Evolutionary conservation across 345 rosid species (phyloP).

Genomic region (Syzygium grande): DNA sequence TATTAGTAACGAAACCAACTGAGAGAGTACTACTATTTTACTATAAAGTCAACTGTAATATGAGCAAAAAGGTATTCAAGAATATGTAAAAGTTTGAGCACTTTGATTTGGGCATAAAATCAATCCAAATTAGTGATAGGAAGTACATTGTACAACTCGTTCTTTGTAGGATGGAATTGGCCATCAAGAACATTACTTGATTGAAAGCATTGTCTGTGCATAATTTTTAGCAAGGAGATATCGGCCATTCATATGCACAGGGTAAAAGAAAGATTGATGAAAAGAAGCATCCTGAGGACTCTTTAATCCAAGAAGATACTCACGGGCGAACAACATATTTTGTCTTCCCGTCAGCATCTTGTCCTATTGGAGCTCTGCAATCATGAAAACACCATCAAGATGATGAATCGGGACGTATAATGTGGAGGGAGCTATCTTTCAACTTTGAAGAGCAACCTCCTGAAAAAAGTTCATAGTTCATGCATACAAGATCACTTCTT

Average conservation of each 20-base stretch:
- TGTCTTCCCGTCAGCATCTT: slow-evolving; percentile 74
- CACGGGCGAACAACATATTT: slow-evolving; percentile 92
- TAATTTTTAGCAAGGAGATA: not conserved
- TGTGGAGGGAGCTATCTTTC: not conserved
- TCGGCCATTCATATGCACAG: not conserved
- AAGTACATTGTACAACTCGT: not conserved
- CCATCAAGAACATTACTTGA: not conserved
- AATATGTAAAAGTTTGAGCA: not conserved
- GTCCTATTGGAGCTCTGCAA: slow-evolving; percentile 78
- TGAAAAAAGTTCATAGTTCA: not conserved
- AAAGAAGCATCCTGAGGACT: not conserved
- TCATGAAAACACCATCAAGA: slow-evolving; percentile 1
- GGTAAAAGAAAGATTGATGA: not conserved
- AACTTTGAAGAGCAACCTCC: not conserved
- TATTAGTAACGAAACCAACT: not conserved
- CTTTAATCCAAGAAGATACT: slow-evolving; percentile 21
- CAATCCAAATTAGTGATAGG: not conserved
- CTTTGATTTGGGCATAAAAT: not conserved
- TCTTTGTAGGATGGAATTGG: not conserved
- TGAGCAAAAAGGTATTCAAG: not conserved
- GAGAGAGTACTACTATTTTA: not conserved
- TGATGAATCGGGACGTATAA: not conserved
- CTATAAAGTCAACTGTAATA: not conserved
- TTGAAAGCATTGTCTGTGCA: not conserved
- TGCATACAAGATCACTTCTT: not conserved